Evolutionary conservation across 2,329 filamentous ascomycete species (phyloP).

Genomic region (Lithohypha guttulata): DNA sequence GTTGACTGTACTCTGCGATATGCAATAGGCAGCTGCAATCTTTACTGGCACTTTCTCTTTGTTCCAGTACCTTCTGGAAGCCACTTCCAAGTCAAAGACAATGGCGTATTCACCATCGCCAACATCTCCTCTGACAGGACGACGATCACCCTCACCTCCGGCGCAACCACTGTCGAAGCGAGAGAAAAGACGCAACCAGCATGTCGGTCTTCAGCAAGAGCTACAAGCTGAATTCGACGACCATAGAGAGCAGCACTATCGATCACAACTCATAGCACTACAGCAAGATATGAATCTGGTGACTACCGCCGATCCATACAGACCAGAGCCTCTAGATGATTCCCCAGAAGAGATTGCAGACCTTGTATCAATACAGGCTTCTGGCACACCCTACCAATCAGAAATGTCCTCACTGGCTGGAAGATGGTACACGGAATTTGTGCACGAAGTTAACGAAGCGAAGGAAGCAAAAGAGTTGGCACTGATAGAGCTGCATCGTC

Average conservation of each 20-base stretch:
- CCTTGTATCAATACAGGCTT: slow-evolving; percentile 46
- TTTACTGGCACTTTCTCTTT: too few relatives aligned
- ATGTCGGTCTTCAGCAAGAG: slow-evolving; percentile 66
- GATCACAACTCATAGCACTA: slow-evolving; percentile 81
- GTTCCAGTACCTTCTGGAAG: too few relatives aligned
- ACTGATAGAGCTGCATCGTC: slow-evolving; percentile 62
- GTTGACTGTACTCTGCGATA: too few relatives aligned
- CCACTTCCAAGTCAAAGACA: too few relatives aligned
- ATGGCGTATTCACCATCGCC: slow-evolving; percentile 34
- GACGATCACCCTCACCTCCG: slow-evolving; percentile 27
- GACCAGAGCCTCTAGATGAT: slow-evolving; percentile 56
- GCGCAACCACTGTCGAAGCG: slow-evolving; percentile 59
- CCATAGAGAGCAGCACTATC: slow-evolving; percentile 73
- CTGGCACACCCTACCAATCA: slow-evolving; percentile 54
- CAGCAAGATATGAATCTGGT: slow-evolving; percentile 83
- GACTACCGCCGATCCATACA: slow-evolving; percentile 73
- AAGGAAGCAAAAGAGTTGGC: slow-evolving; percentile 80
- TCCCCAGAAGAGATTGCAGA: slow-evolving; percentile 55
- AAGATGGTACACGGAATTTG: slow-evolving; percentile 73
- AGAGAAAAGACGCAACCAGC: slow-evolving; percentile 76
- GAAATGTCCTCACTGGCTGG: slow-evolving; percentile 58
- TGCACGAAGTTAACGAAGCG: slow-evolving; percentile 74
- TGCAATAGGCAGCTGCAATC: too few relatives aligned
- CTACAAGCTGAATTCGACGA: slow-evolving; percentile 68
- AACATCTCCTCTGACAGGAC: slow-evolving; percentile 24